These are phyloP conservation scores for Solanum sitiens DNA, from an alignment of 257 asterid species.

Conservation along the genomic window DNA sequence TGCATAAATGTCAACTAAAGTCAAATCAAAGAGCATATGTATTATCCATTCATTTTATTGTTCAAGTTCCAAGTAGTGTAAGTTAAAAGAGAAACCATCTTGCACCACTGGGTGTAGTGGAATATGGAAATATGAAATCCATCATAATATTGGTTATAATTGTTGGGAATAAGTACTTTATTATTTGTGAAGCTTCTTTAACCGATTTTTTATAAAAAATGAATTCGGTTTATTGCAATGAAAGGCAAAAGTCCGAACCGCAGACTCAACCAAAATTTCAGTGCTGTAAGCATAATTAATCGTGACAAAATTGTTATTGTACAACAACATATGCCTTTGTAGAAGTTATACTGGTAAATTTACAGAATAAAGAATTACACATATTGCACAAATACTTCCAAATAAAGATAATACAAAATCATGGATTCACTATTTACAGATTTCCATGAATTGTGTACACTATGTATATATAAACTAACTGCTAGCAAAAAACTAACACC, in stretches of 20 bases:
- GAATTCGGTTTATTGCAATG: no score
- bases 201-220: no score
- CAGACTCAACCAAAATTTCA: not conserved
- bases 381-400: not conserved
- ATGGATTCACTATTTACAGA: not conserved
- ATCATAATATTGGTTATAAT: no score
- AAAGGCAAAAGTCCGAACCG: not conserved
- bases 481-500: conserved; percentile 16
- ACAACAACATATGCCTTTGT: not conserved
- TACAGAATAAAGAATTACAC: not conserved
- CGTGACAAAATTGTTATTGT: not conserved
- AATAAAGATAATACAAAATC: not conserved
- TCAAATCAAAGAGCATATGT: no score
- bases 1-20: no score
- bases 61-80: not conserved
- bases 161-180: not conserved
- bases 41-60: no score
- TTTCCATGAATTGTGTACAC: not conserved
- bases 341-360: not conserved
- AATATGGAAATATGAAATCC: not conserved
- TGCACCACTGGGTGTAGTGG: not conserved
- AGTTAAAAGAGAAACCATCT: not conserved
- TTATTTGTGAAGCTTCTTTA: not conserved
- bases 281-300: not conserved
- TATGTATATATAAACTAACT: not conserved